These are phyloP conservation scores for Aspergillus aculeatus DNA, from an alignment of 2,329 filamentous ascomycete species.

Conservation along the genomic window DNA sequence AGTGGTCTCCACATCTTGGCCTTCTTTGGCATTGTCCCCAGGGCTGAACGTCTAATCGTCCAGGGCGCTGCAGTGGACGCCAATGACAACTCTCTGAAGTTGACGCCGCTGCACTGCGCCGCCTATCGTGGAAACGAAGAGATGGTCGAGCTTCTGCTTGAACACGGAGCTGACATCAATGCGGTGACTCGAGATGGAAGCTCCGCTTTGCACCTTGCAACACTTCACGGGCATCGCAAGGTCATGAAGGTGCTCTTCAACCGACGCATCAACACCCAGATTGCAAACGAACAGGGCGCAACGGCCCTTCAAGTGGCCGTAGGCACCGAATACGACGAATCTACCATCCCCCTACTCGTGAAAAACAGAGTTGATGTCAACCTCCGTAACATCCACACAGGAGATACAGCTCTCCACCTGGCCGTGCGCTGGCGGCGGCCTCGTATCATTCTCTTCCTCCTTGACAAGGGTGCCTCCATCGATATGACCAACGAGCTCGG, in stretches of 20 bases:
- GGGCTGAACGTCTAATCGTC: slow-evolving; percentile 26
- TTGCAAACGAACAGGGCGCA: slow-evolving; percentile 19
- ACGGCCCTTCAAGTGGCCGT: slow-evolving; percentile 29
- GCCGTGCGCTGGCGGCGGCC: slow-evolving; percentile 26
- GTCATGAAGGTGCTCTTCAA: slow-evolving; percentile 26
- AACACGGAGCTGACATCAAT: slow-evolving; percentile 27
- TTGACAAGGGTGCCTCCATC: slow-evolving; percentile 29
- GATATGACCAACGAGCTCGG: slow-evolving; percentile 27
- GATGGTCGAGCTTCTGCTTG: slow-evolving; percentile 31
- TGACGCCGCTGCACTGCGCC: slow-evolving; percentile 33
- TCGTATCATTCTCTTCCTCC: slow-evolving; percentile 28
- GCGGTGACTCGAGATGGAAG: slow-evolving; percentile 26
- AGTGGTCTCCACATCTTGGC: slow-evolving; percentile 29
- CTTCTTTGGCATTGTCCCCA: slow-evolving; percentile 28
- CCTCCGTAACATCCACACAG: slow-evolving; percentile 23
- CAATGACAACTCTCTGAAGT: slow-evolving; percentile 23
- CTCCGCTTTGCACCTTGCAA: slow-evolving; percentile 33
- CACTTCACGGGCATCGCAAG: slow-evolving; percentile 26
- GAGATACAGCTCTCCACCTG: slow-evolving; percentile 30
- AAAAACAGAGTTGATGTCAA: slow-evolving; percentile 28
- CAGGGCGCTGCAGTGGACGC: slow-evolving; percentile 26
- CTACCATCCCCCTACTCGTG: slow-evolving; percentile 31
- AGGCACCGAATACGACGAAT: slow-evolving; percentile 30
- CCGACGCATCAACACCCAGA: slow-evolving; percentile 17
- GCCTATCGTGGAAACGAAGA: slow-evolving; percentile 29